Percentiles rank a stretch among this genome's conserved stretches.
phyloP scores from a whole-genome alignment of 2,329 filamentous ascomycete species.

The Basipetospora sp. region DNA sequence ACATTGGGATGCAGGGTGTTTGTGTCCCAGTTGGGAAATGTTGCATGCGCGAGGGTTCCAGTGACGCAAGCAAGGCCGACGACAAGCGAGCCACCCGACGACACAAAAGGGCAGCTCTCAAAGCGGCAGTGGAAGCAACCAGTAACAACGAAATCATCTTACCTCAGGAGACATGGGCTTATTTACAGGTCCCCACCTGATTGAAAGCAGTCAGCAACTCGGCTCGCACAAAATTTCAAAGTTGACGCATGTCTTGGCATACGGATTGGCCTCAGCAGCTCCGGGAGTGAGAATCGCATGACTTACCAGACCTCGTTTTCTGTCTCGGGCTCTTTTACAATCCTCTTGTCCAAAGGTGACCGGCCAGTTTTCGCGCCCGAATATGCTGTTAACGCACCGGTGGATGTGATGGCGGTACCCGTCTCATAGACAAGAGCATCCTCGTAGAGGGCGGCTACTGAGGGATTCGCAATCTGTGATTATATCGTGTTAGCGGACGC shows the following conservation, averaged over 20 bases:
- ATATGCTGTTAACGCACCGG: constrained; percentile 89
- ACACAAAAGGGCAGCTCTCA: neutral
- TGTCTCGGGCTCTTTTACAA: constrained; percentile 81
- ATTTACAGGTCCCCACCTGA: constrained; percentile 87
- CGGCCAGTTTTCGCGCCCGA: constrained; percentile 96
- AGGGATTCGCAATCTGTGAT: constrained; percentile 66
- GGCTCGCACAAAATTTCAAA: no score
- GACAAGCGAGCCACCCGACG: neutral
- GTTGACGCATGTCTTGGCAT: no score
- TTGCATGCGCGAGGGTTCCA: constrained; percentile 6
- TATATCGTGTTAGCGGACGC: constrained; percentile 11
- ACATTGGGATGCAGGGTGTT: no score
- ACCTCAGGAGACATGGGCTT: constrained; percentile 97
- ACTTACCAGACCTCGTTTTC: constrained; percentile 71
- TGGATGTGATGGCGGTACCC: constrained; percentile 90
- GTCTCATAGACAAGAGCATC: constrained; percentile 94
- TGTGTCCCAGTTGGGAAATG: constrained; percentile 4
- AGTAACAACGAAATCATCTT: no score
- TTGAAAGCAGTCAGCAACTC: no score
- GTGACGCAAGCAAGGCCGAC: no score
- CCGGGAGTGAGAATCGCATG: constrained; percentile 17
- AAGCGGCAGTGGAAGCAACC: neutral
- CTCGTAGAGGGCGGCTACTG: constrained; percentile 91
- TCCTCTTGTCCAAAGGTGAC: constrained; percentile 91
- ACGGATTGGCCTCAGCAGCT: no score